These are phyloP conservation scores for Yamadazyma epiphylla DNA, from an alignment of 1,139 yeast genomes.

Conservation along the genomic window DNA sequence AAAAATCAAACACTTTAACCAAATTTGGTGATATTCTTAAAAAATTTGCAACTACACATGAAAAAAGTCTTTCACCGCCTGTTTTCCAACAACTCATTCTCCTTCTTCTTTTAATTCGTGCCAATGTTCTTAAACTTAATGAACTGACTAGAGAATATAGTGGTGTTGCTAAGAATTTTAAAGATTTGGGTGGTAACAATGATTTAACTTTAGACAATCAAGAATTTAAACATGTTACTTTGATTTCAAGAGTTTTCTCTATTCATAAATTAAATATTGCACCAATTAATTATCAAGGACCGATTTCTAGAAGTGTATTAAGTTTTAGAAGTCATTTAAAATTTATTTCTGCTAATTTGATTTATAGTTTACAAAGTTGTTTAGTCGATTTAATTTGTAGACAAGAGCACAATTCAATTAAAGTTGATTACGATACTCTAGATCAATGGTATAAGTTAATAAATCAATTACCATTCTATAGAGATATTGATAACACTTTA, in stretches of 20 bases:
- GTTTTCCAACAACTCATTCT: constrained; percentile 37
- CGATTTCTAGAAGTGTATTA: constrained; percentile 60
- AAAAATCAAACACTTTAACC: constrained; percentile 38
- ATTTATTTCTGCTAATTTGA: constrained; percentile 46
- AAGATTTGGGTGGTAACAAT: constrained; percentile 17
- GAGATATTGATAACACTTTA: constrained; percentile 40
- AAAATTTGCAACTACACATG: constrained; percentile 21
- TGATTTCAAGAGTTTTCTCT: constrained; percentile 58
- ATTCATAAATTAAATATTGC: constrained; percentile 50
- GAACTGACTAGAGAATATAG: constrained; percentile 28
- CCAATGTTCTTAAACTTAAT: constrained; percentile 26
- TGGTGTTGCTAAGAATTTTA: constrained; percentile 34
- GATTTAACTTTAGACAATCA: constrained; percentile 28
- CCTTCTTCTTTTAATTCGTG: constrained; percentile 39
- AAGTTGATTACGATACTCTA: constrained; percentile 32
- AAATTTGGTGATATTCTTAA: constrained; percentile 56
- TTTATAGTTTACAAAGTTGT: constrained; percentile 55
- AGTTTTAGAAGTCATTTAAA: constrained; percentile 66
- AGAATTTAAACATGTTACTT: constrained; percentile 34
- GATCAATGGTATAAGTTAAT: constrained; percentile 58
- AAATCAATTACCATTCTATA: constrained; percentile 58
- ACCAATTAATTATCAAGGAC: constrained; percentile 65
- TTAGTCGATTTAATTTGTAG: constrained; percentile 49
- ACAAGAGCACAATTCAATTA: constrained; percentile 47
- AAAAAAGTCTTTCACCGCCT: constrained; percentile 15